phyloP scores from a whole-genome alignment of 768 basidiomycete species.

The Mycena amicta region DNA sequence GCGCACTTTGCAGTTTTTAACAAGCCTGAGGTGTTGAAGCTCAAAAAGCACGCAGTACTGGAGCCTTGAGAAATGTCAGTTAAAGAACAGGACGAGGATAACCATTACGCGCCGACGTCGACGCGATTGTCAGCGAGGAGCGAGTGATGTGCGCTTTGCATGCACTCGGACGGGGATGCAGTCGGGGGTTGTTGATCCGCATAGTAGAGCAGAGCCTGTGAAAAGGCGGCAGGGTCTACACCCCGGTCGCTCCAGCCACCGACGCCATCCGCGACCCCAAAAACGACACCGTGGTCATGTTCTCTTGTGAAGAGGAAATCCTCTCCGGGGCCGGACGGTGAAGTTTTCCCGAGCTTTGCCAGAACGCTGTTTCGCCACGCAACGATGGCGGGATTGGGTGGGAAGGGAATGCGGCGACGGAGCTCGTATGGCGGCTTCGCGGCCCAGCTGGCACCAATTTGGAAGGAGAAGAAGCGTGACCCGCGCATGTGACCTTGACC shows the following conservation, averaged over 20 bases:
- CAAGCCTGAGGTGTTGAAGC: conserved; percentile 71
- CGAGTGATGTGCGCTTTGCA: conserved; percentile 71
- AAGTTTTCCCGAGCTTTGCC: conserved; percentile 36
- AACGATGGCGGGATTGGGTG: conserved; percentile 58
- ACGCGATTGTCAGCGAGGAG: conserved; percentile 70
- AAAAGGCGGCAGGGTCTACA: conserved; percentile 87
- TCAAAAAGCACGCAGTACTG: conserved; percentile 80
- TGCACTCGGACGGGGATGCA: conserved; percentile 76
- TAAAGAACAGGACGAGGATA: too few species aligned
- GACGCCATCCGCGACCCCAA: conserved; percentile 92
- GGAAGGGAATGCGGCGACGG: conserved; percentile 50
- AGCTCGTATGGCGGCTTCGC: conserved; percentile 57
- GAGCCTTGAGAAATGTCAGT: conserved; percentile 64
- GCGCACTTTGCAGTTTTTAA: conserved; percentile 76
- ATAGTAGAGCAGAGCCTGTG: conserved; percentile 90
- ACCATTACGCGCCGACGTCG: too few species aligned
- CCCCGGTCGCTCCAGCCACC: conserved; percentile 88
- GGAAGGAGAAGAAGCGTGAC: conserved; percentile 59
- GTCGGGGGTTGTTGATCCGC: conserved; percentile 70
- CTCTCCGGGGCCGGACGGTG: conserved; percentile 44
- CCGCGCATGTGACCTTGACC: not conserved
- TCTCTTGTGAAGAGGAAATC: conserved; percentile 42
- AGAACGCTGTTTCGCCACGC: conserved; percentile 72
- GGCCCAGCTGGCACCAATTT: conserved; percentile 78
- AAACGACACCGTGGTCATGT: conserved; percentile 60